phyloP scores from a whole-genome alignment of 495 filamentous ascomycete genomes.

The Lindgomyces ingoldianus region DNA sequence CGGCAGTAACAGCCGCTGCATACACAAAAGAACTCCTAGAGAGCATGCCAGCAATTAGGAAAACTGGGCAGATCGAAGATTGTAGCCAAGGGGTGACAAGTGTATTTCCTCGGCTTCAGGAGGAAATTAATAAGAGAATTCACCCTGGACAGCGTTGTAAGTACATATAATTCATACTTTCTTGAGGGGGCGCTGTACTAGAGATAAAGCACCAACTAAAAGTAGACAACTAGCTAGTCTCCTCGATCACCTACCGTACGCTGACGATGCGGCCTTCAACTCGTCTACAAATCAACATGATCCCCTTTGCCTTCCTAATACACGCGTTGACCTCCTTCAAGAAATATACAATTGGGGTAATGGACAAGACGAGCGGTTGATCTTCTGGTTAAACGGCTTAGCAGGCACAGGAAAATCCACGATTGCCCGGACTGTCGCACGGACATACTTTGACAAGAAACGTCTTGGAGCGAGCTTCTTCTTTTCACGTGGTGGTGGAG shows the following conservation, averaged over 20 bases:
- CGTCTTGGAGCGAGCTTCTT: slow-evolving; percentile 47
- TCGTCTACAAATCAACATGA: not conserved
- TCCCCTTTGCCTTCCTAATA: not conserved
- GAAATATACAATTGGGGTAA: slow-evolving; percentile 24
- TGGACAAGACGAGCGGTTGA: slow-evolving; percentile 19
- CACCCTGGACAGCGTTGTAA: not conserved
- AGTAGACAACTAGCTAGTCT: no score
- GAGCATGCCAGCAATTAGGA: no score
- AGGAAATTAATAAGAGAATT: not conserved
- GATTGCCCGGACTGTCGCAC: slow-evolving; percentile 2
- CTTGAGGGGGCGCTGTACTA: no score
- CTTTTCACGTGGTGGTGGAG: slow-evolving; percentile 43
- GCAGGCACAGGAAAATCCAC: slow-evolving; percentile 41
- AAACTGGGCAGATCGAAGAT: no score
- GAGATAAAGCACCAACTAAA: no score
- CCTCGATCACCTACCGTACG: not conserved
- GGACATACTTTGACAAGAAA: slow-evolving; percentile 15
- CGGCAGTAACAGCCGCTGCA: no score
- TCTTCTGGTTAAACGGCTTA: slow-evolving; percentile 36
- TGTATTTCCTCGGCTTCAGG: not conserved
- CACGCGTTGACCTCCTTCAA: not conserved
- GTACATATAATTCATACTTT: no score
- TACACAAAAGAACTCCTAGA: no score
- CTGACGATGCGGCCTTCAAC: not conserved
- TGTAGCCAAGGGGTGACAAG: not conserved